These are phyloP conservation scores for Xerocomus tenax DNA, from an alignment of 1,284 basidiomycete species.

Conservation along the genomic window DNA sequence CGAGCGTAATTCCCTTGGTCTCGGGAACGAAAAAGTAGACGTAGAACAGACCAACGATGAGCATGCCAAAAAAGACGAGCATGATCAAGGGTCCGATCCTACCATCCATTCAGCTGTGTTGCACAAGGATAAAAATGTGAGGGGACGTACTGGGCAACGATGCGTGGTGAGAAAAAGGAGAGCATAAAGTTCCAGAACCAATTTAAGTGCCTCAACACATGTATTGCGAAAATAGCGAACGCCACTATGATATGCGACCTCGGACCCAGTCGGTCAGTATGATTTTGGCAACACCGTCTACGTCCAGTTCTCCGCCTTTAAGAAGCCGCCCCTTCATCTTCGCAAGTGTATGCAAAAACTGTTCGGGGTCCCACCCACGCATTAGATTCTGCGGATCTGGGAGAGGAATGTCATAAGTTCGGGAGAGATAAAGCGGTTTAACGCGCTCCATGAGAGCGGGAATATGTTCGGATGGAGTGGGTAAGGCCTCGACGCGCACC, in stretches of 20 bases:
- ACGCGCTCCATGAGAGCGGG: constrained; percentile 82
- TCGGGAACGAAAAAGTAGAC: constrained; percentile 34
- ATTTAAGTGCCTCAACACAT: constrained; percentile 26
- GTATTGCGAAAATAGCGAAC: not conserved
- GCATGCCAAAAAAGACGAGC: constrained; percentile 68
- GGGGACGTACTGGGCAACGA: constrained; percentile 35
- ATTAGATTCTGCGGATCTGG: constrained; percentile 48
- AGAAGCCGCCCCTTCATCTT: constrained; percentile 86
- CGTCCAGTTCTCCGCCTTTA: constrained; percentile 91
- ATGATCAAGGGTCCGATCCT: constrained; percentile 71
- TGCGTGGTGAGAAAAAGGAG: constrained; percentile 46
- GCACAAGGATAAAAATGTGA: not conserved
- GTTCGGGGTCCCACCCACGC: constrained; percentile 63
- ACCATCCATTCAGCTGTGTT: not conserved
- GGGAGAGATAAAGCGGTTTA: constrained; percentile 84
- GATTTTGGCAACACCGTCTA: constrained; percentile 91
- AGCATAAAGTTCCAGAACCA: constrained; percentile 58
- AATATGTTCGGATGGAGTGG: constrained; percentile 91
- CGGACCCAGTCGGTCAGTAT: constrained; percentile 96
- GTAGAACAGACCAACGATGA: constrained; percentile 57
- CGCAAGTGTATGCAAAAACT: constrained; percentile 80
- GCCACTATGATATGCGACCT: constrained; percentile 74
- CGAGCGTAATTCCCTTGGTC: constrained; percentile 26
- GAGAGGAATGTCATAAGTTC: constrained; percentile 77
- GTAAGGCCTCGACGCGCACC: constrained; percentile 90